These are phyloP conservation scores for Groenewaldozyma salmanticensis DNA, from an alignment of 805 yeast species.

Conservation along the genomic window DNA sequence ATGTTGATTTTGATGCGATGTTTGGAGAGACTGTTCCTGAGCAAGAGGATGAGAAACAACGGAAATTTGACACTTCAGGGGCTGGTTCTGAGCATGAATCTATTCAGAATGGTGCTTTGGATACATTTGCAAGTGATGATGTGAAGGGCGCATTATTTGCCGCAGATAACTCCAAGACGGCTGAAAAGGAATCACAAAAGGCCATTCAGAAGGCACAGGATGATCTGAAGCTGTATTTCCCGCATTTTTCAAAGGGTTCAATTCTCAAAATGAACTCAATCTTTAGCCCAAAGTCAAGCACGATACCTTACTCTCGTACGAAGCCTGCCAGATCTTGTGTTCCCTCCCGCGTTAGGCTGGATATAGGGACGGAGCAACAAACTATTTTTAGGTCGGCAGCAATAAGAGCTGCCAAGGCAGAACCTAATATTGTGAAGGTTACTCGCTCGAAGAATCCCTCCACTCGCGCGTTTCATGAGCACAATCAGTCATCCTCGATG, in stretches of 20 bases:
- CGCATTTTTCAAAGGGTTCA: constrained; percentile 46
- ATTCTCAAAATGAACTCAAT: constrained; percentile 56
- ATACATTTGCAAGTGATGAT: constrained; percentile 23
- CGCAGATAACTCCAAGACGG: not conserved
- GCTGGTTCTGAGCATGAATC: not conserved
- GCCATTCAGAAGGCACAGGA: constrained; percentile 5
- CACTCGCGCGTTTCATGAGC: not conserved
- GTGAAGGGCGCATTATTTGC: not conserved
- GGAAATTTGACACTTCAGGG: not conserved
- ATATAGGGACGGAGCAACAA: constrained; percentile 53
- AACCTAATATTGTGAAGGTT: constrained; percentile 2
- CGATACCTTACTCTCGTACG: constrained; percentile 45
- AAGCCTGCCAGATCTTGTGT: constrained; percentile 23
- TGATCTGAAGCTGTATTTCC: constrained; percentile 38
- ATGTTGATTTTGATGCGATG: constrained; percentile 18
- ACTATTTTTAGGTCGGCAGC: constrained; percentile 34
- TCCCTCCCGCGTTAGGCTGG: constrained; percentile 52
- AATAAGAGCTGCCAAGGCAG: not conserved
- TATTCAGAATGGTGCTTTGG: constrained; percentile 19
- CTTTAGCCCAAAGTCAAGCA: constrained; percentile 53
- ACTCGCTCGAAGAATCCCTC: constrained; percentile 13
- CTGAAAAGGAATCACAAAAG: not conserved
- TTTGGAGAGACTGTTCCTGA: constrained; percentile 23
- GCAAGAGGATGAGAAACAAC: constrained; percentile 21
- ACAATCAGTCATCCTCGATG: not conserved